phyloP scores from a whole-genome alignment of 805 yeast genomes.

The Blastobotrys peoriensis region DNA sequence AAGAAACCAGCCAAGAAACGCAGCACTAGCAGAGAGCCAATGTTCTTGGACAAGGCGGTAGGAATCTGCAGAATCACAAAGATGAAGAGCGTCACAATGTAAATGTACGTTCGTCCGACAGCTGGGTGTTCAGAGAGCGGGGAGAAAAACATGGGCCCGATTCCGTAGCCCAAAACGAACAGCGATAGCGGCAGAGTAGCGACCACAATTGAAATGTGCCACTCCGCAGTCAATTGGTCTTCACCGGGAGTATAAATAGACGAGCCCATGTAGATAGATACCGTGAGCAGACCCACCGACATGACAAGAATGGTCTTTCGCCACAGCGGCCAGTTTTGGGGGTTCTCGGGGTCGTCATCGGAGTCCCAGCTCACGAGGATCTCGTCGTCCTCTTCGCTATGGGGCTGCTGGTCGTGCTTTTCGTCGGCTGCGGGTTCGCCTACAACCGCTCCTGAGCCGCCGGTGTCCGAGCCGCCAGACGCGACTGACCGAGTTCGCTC shows the following conservation, averaged over 20 bases:
- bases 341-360: conserved; percentile 45
- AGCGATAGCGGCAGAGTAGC: conserved; percentile 46
- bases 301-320: conserved; percentile 36
- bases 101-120: conserved; percentile 48
- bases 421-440: too few relatives aligned
- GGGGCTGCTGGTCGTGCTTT: neutral
- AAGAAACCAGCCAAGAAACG: conserved; percentile 70
- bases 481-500: too few relatives aligned
- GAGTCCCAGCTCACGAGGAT: conserved; percentile 18
- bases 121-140: conserved; percentile 49
- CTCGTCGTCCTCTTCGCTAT: neutral
- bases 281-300: conserved; percentile 38
- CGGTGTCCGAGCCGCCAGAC: too few relatives aligned
- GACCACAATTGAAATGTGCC: conserved; percentile 35
- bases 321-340: conserved; percentile 46
- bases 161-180: conserved; percentile 50
- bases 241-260: conserved; percentile 48
- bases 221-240: conserved; percentile 38
- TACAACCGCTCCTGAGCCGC: too few relatives aligned
- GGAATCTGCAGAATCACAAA: conserved; percentile 50
- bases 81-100: conserved; percentile 40
- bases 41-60: conserved; percentile 42
- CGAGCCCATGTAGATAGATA: conserved; percentile 47
- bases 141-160: conserved; percentile 48
- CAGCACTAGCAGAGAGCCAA: conserved; percentile 44